These are phyloP conservation scores for Candida glucosophila DNA, from an alignment of 1,139 yeast genomes.

Conservation along the genomic window DNA sequence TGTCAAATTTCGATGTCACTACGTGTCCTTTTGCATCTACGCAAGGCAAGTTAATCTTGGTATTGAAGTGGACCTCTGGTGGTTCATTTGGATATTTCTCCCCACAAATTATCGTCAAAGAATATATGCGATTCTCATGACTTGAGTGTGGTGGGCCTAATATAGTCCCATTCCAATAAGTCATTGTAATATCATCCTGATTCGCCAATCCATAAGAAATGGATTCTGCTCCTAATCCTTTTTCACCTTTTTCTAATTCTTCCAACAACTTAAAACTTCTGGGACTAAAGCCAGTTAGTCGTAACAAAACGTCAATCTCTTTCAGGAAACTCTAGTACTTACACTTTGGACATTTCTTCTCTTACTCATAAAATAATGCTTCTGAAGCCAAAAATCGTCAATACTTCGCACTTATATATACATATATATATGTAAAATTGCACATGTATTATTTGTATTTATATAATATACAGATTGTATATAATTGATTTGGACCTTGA, in stretches of 20 bases:
- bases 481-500: no score
- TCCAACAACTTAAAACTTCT: conserved; percentile 89
- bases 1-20: conserved; percentile 50
- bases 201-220: conserved; percentile 89
- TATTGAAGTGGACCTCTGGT: conserved; percentile 69
- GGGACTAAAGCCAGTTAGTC: conserved; percentile 41
- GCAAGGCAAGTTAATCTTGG: conserved; percentile 85
- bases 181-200: conserved; percentile 85
- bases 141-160: conserved; percentile 94
- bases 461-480: no score
- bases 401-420: no score
- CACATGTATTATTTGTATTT: no score
- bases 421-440: no score
- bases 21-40: conserved; percentile 71
- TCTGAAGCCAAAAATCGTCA: no score
- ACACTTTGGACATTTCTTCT: no score
- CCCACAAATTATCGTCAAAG: conserved; percentile 75
- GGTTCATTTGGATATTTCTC: conserved; percentile 82
- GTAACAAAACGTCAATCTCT: no score
- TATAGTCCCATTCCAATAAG: conserved; percentile 93
- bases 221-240: conserved; percentile 94
- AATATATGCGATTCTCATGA: conserved; percentile 91
- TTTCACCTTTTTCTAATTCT: conserved; percentile 96
- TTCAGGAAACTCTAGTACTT: no score
- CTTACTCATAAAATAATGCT: no score